Evolutionary conservation across 2,329 filamentous ascomycete species (phyloP).

Genomic region (Calonectria crousiana): DNA sequence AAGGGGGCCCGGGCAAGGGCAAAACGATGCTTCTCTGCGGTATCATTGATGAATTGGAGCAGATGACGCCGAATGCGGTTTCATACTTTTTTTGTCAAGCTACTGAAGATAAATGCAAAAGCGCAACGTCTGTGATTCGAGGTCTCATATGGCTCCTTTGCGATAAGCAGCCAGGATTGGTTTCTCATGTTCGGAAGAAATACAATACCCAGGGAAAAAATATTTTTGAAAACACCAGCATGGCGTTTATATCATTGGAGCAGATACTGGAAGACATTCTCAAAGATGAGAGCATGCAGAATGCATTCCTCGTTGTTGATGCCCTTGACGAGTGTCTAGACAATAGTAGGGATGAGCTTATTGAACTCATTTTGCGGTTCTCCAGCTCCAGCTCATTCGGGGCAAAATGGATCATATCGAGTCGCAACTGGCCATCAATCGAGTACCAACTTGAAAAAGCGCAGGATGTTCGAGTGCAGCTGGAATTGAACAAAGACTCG

Average conservation of each 20-base stretch:
- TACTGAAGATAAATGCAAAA: too few species aligned
- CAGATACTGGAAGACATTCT: conserved; percentile 56
- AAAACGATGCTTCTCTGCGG: conserved; percentile 53
- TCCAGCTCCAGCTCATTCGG: too few species aligned
- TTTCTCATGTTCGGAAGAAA: too few species aligned
- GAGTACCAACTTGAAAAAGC: conserved; percentile 43
- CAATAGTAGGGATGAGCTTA: background rate
- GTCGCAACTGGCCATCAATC: conserved; percentile 46
- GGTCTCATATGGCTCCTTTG: too few species aligned
- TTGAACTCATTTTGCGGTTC: background rate
- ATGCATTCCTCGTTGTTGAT: conserved; percentile 30
- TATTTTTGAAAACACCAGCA: too few species aligned
- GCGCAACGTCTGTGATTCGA: too few species aligned
- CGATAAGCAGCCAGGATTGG: too few species aligned
- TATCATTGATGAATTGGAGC: conserved; percentile 37
- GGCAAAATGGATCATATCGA: background rate
- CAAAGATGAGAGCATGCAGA: conserved; percentile 10
- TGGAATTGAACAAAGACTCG: too few species aligned
- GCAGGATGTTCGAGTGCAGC: conserved; percentile 29
- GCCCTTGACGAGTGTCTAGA: background rate
- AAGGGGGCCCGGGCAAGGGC: conserved; percentile 51
- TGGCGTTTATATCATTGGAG: conserved; percentile 37
- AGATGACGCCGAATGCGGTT: too few species aligned
- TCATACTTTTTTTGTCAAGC: too few species aligned
- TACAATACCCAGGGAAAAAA: too few species aligned